These are phyloP conservation scores for Globisporangium cylindrosporum DNA, from an alignment of 352 stramenopile genomes.

Conservation along the genomic window DNA sequence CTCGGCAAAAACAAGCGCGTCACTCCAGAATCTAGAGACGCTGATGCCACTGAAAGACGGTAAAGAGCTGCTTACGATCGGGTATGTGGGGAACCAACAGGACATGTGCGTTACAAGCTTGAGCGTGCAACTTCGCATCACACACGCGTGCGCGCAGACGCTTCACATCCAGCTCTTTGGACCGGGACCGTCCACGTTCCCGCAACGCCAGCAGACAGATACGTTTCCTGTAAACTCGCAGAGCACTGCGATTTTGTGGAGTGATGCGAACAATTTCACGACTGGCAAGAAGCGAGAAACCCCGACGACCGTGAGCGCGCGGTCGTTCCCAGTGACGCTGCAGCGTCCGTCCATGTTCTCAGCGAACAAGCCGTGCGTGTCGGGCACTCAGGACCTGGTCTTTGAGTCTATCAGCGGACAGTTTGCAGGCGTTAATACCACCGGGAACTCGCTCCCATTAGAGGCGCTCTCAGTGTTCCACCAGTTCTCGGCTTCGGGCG, in stretches of 20 bases:
- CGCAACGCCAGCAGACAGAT: slow-evolving; percentile 39
- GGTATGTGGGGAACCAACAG: slow-evolving; percentile 26
- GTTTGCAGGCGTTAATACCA: slow-evolving; percentile 2
- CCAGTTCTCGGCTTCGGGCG: slow-evolving; percentile 42
- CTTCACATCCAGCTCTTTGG: slow-evolving; percentile 58
- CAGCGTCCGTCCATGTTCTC: slow-evolving; percentile 41
- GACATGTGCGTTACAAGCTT: slow-evolving; percentile 50
- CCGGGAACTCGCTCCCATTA: slow-evolving; percentile 16
- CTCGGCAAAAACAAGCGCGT: slow-evolving; percentile 26
- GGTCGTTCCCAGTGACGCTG: slow-evolving; percentile 52
- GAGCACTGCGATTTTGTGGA: slow-evolving; percentile 43
- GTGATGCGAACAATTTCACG: slow-evolving; percentile 26
- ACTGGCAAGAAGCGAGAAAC: slow-evolving; percentile 31
- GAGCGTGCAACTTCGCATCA: slow-evolving; percentile 46
- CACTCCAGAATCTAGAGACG: slow-evolving; percentile 37
- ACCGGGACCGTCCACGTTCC: slow-evolving; percentile 52
- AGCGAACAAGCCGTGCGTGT: slow-evolving; percentile 19
- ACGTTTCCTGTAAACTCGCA: slow-evolving; percentile 39
- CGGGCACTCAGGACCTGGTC: slow-evolving; percentile 28
- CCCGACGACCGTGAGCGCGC: slow-evolving; percentile 28
- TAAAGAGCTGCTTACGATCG: slow-evolving; percentile 45
- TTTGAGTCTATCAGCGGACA: slow-evolving; percentile 26
- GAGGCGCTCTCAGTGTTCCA: slow-evolving; percentile 59
- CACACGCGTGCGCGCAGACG: slow-evolving; percentile 49
- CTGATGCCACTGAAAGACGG: slow-evolving; percentile 46